Percentiles rank a stretch among this genome's conserved stretches.
phyloP scores from a whole-genome alignment of 2,329 filamentous ascomycete species.

The Ophidiomyces ophidiicola region DNA sequence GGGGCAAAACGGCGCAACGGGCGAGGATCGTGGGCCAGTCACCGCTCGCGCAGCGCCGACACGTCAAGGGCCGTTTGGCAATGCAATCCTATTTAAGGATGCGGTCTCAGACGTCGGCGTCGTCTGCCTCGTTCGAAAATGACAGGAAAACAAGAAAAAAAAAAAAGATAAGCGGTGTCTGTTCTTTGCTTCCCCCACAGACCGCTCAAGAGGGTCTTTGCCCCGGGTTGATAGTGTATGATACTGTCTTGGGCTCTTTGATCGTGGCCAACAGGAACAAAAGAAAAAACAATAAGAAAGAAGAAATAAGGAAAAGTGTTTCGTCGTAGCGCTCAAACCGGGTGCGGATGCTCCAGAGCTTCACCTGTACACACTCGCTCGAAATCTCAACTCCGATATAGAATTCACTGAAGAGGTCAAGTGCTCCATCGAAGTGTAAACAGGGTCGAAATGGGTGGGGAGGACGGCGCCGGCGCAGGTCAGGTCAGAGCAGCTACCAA shows the following conservation, averaged over 20 bases:
- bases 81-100: conserved; percentile 6
- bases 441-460: not conserved
- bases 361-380: conserved; percentile 20
- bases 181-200: not conserved
- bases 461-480: conserved; percentile 7
- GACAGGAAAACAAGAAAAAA: conserved; percentile 1
- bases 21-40: conserved; percentile 10
- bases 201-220: too few relatives aligned
- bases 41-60: conserved; percentile 5
- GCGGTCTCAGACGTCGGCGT: conserved; percentile 1
- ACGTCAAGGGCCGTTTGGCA: conserved; percentile 8
- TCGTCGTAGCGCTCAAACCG: conserved; percentile 7
- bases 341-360: not conserved
- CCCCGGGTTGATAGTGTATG: too few relatives aligned
- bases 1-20: conserved; percentile 7
- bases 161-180: not conserved
- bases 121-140: not conserved
- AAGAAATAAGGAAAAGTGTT: too few relatives aligned
- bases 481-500: conserved; percentile 8
- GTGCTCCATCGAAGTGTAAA: conserved; percentile 20
- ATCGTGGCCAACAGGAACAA: too few relatives aligned
- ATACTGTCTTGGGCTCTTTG: too few relatives aligned
- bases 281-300: too few relatives aligned
- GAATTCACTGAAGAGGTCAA: conserved; percentile 19
- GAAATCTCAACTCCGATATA: conserved; percentile 19